Evolutionary conservation across 768 basidiomycete species (phyloP), one percentile per base, ranked within the genome.

Genomic region (Termitomyces sp.): DNA sequence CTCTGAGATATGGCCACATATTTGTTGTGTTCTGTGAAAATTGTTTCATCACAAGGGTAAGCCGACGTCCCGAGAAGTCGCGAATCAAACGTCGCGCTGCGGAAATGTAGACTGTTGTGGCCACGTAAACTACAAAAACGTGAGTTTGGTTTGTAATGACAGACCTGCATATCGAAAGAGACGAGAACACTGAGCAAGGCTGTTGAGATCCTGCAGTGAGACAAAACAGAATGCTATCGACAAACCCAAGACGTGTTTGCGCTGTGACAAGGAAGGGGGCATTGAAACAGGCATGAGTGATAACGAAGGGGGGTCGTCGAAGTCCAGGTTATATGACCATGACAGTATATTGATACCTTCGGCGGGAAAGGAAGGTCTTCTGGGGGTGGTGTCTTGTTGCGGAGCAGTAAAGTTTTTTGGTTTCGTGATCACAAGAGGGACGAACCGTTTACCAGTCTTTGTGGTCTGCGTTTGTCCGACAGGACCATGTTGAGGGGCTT

Each of bases 1-100:
- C 62, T 25, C 67, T 68, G 32, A 89, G 73, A 64, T 90, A 90
- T 7, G 88, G 86, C 89, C 89, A 91, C 63, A 86, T 72, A 58
- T 90, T 83, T 1, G 76, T 81, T 68, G 76, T 83, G 16, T 72
- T 75, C 20, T 54, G 67, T 15, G 78, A 66, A 59, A 80, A 69
- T 11, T 66, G 64, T 42, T 68, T 54, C 45, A 81, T 56, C 7
- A 83, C 49, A 0, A 57, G 33, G 16, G 70, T 68, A 40, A 84
- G 68, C 42, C 86, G 79, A 23, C 56, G 60, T 7, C 89, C 89
- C 22, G 72, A 41, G 61, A 80, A 88, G 15, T 72, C 53, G 22
- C 67, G 71, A 15, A 48, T 57, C 9, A 91, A 73, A 33, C 78
- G 76, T 50, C 76, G 67, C 12, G 64, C 62, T 0, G 88, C 87